Conservation (phyloP, 192 early-diverging fungal genomes). For the Umbelopsis vinacea region DNA sequence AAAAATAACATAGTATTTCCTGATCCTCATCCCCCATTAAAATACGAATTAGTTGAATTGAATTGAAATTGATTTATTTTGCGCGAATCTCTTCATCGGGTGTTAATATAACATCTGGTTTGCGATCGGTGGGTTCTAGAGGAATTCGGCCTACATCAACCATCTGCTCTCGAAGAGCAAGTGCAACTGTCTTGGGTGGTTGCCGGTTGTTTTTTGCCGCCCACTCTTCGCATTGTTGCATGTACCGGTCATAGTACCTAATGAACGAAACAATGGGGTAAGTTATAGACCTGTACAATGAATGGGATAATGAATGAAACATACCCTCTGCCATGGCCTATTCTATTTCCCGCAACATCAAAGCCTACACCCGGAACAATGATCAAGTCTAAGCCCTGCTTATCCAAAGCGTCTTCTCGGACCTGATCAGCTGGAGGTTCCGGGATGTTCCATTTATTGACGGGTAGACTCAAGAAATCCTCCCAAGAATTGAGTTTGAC, state of each 20-base stretch:
- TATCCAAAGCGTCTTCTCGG: conserved; percentile 59
- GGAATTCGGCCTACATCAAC: conserved; percentile 38
- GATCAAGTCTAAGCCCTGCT: conserved; percentile 60
- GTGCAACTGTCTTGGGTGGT: conserved; percentile 48
- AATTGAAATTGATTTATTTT: background rate
- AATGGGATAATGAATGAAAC: background rate
- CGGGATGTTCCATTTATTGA: conserved; percentile 72
- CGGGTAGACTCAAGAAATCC: conserved; percentile 61
- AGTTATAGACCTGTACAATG: background rate
- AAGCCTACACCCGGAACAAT: conserved; percentile 68
- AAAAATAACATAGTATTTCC: background rate
- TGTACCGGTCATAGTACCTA: conserved; percentile 66
- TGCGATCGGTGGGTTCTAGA: conserved; percentile 35
- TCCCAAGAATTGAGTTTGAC: conserved; percentile 62
- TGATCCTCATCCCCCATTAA: background rate
- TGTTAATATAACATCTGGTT: conserved; percentile 35
- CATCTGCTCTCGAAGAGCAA: conserved; percentile 51
- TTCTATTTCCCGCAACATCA: conserved; percentile 55
- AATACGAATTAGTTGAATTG: background rate
- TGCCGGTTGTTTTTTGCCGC: conserved; percentile 15
- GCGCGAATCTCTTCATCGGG: background rate
- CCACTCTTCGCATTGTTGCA: conserved; percentile 45
- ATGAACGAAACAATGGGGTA: background rate
- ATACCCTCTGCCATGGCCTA: conserved; percentile 71
- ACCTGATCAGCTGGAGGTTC: conserved; percentile 57